Evolutionary conservation across 108 stramenopile genomes (phyloP), one percentile per base, ranked within the genome.

Genomic region (Conticribra guillardii): DNA sequence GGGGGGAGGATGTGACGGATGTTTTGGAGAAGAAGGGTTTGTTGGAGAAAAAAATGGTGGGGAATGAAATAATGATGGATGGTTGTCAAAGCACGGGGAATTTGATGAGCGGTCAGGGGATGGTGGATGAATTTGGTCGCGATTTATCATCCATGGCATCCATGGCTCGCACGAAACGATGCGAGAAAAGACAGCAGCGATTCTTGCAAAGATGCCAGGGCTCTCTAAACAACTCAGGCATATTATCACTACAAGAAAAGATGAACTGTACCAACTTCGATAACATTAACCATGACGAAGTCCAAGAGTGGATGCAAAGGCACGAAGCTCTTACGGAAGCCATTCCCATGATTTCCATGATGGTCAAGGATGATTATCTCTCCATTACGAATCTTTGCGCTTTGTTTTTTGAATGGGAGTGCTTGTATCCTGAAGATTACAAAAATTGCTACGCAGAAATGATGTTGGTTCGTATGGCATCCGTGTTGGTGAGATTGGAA

Each of bases 111-210:
- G n/a, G n/a, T n/a, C 19, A 24, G n/a, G 23, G 1, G 17, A 34
- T 33, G 17, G 68, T 85, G 48, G 93, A 94, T 85, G 93, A 94
- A 64, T 94, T 94, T 82, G 93, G 93, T 31, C 73, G 93, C 31
- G 85, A 88, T 82, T 51, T 94, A 26, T 64, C 83, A 18, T 86
- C 92, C 21, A 83, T 79, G 60, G 72, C 79, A 21, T 49, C 72
- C 11, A 78, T 89, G 7, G 79, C 78, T 37, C 73, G 88, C 22
- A 80, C 85, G 31, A 79, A 73, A 54, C 74, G 92, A 14, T 67
- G 73, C 48, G 68, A 73, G 27, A 60, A 24, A 66, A 15, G 66
- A 34, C 11, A 67, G 57, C 60, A 67, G 69, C 66, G 48, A 37
- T 37, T 57, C 55, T 31, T 66, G 23, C 54, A 62, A 69, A 62